A percentile compares a stretch with the other conserved stretches of the same genome.
Evolutionary conservation across 2,329 filamentous ascomycete genomes (phyloP).

Genomic region (Ophiostoma quercus): DNA sequence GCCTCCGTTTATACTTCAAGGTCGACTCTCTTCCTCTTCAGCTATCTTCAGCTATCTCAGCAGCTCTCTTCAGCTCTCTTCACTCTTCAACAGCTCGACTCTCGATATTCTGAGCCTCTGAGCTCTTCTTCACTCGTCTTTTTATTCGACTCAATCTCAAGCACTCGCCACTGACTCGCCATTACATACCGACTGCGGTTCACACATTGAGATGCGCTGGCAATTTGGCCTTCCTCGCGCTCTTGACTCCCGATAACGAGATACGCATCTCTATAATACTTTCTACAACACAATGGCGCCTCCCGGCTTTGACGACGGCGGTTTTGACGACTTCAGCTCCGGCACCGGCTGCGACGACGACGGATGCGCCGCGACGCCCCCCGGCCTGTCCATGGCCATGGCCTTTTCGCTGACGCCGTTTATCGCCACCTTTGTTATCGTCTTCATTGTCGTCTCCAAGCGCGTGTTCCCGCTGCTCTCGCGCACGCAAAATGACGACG

Average conservation of each 20-base stretch:
- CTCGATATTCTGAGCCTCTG: too few relatives aligned
- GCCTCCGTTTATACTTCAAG: too few relatives aligned
- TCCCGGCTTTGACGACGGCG: constrained; percentile 17
- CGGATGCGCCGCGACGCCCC: constrained; percentile 47
- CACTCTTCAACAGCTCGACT: too few relatives aligned
- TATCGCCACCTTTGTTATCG: constrained; percentile 60
- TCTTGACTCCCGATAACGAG: constrained; percentile 8
- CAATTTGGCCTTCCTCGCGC: background rate
- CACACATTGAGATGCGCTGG: background rate
- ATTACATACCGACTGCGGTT: background rate
- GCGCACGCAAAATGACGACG: constrained; percentile 48
- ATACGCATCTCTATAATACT: background rate
- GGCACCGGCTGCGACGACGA: constrained; percentile 52
- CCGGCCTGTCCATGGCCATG: constrained; percentile 38
- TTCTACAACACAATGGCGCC: constrained; percentile 15
- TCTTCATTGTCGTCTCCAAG: constrained; percentile 58
- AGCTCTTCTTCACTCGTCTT: too few relatives aligned
- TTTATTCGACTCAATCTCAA: too few relatives aligned
- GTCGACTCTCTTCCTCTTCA: background rate
- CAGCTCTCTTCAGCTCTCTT: too few relatives aligned
- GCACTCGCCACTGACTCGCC: background rate
- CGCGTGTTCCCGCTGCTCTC: constrained; percentile 71
- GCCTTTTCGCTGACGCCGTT: constrained; percentile 62
- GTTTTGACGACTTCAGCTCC: constrained; percentile 8
- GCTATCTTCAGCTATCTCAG: too few relatives aligned